Evolutionary conservation across 257 asterid genomes (phyloP).

Genomic region (Verbena officinalis): DNA sequence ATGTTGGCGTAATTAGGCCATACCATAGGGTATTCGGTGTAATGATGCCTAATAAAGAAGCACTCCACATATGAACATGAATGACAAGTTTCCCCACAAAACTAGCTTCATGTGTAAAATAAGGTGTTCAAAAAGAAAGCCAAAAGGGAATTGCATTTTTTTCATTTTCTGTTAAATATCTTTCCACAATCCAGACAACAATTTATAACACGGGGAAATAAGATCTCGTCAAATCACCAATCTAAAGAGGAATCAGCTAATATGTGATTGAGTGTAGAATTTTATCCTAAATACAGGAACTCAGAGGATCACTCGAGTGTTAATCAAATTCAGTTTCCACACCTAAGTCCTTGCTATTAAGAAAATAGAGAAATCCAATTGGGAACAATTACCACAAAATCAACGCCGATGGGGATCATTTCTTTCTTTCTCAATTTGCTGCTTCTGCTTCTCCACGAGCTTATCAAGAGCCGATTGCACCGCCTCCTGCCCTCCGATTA

Average conservation of each 20-base stretch:
- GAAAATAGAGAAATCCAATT: background rate
- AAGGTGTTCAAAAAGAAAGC: background rate
- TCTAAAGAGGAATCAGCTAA: background rate
- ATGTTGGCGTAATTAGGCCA: no score
- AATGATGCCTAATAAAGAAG: no score
- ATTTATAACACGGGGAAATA: background rate
- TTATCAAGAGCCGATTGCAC: conserved; percentile 84
- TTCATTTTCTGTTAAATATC: background rate
- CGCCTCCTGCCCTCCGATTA: conserved; percentile 89
- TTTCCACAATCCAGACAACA: background rate
- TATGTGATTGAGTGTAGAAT: background rate
- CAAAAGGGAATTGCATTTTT: background rate
- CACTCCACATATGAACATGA: background rate
- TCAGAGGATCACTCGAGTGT: background rate
- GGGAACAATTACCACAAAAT: conserved; percentile 30
- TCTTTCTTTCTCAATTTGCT: conserved; percentile 67
- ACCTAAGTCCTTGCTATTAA: background rate
- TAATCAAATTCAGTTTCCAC: conserved; percentile 1
- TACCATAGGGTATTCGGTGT: no score
- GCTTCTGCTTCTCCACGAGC: conserved; percentile 93
- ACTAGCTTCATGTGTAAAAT: background rate
- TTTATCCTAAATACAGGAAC: background rate
- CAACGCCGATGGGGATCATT: conserved; percentile 41
- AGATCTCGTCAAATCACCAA: background rate
- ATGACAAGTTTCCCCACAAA: background rate